These are phyloP conservation scores for Nothophoma quercina DNA, from an alignment of 2,329 filamentous ascomycete species.

Conservation along the genomic window DNA sequence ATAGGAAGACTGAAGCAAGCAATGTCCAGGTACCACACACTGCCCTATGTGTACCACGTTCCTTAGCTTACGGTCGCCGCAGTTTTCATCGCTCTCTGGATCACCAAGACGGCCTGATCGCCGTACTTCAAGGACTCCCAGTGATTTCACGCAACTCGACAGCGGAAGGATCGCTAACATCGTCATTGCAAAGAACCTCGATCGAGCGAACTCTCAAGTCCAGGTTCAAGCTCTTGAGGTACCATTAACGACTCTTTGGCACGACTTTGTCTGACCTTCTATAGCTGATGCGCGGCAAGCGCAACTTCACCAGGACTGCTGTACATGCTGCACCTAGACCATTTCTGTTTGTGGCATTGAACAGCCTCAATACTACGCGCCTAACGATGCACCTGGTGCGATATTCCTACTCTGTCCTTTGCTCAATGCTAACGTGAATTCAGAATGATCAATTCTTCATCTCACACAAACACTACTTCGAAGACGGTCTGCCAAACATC, in stretches of 20 bases:
- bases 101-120: slow-evolving; percentile 26
- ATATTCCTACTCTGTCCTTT: too few species aligned
- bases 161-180: slow-evolving; percentile 76
- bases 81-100: slow-evolving; percentile 29
- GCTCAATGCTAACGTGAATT: too few species aligned
- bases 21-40: background rate
- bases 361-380: slow-evolving; percentile 53
- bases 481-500: slow-evolving; percentile 76
- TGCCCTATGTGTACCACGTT: background rate
- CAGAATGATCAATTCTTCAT: slow-evolving; percentile 89
- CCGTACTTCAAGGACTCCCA: slow-evolving; percentile 44
- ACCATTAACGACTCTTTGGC: background rate
- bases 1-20: slow-evolving; percentile 13
- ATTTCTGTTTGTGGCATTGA: slow-evolving; percentile 82
- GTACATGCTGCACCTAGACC: slow-evolving; percentile 77
- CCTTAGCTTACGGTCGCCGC: slow-evolving; percentile 10
- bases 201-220: slow-evolving; percentile 74
- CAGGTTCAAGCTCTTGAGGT: slow-evolving; percentile 80
- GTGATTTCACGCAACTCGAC: slow-evolving; percentile 51
- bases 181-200: slow-evolving; percentile 80
- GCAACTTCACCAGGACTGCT: slow-evolving; percentile 77
- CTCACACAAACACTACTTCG: slow-evolving; percentile 80
- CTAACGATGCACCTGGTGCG: slow-evolving; percentile 55
- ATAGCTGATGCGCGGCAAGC: slow-evolving; percentile 79
- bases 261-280: slow-evolving; percentile 25